phyloP scores from a whole-genome alignment of 768 basidiomycete species.

The Phylloporus rhodoxanthus region DNA sequence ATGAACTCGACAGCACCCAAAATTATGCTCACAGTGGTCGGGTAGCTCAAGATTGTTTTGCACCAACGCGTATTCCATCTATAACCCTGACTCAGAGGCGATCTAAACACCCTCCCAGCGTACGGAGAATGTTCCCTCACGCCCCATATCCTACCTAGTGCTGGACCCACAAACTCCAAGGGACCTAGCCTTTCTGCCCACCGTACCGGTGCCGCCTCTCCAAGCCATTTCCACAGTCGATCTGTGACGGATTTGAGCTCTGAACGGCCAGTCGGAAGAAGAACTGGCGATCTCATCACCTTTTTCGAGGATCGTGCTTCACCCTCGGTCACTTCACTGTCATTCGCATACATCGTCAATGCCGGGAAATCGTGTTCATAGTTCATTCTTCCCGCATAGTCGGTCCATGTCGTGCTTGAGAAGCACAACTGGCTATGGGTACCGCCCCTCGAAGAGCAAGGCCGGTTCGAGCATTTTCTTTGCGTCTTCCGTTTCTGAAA shows the following conservation, averaged over 20 bases:
- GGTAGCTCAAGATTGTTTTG: constrained; percentile 33
- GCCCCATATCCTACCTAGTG: constrained; percentile 47
- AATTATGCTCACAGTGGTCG: constrained; percentile 68
- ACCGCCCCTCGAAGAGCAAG: constrained; percentile 44
- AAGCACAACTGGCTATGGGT: constrained; percentile 32
- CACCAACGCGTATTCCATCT: constrained; percentile 33
- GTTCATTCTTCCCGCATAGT: constrained; percentile 26
- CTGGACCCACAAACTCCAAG: too few species aligned
- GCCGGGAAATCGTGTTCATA: constrained; percentile 34
- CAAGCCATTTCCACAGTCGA: constrained; percentile 43
- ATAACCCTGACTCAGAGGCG: too few species aligned
- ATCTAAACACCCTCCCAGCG: too few species aligned
- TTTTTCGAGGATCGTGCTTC: constrained; percentile 58
- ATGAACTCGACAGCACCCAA: constrained; percentile 62
- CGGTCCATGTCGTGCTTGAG: constrained; percentile 38
- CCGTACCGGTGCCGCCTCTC: constrained; percentile 34
- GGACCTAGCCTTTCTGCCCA: constrained; percentile 45
- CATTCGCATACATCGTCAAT: constrained; percentile 53
- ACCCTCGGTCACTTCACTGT: constrained; percentile 32
- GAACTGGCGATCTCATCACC: constrained; percentile 66
- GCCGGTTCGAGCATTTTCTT: constrained; percentile 28
- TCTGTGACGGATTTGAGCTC: constrained; percentile 52
- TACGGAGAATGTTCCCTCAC: constrained; percentile 47
- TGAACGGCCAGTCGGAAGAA: constrained; percentile 43
- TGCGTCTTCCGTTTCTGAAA: constrained; percentile 10